Percentiles rank a stretch among this genome's conserved stretches.
These are phyloP conservation scores for Melampsora abietis-canadensis DNA, from an alignment of 1,284 basidiomycete genomes.

Conservation along the genomic window DNA sequence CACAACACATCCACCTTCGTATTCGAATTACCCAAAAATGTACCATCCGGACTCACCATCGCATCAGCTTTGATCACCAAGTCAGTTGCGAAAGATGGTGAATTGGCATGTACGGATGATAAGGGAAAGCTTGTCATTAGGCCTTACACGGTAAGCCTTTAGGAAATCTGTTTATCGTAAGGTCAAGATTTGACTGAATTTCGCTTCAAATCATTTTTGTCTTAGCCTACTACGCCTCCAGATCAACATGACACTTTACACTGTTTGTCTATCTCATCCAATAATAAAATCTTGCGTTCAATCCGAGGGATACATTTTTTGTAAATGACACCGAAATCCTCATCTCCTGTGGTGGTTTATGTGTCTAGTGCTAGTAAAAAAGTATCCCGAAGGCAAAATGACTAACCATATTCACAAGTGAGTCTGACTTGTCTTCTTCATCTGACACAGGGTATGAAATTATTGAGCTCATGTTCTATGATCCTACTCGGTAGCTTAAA, in stretches of 20 bases:
- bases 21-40: constrained; percentile 78
- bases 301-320: no score
- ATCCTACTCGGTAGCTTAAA: constrained; percentile 56
- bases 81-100: constrained; percentile 55
- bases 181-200: not conserved
- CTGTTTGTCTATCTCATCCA: constrained; percentile 59
- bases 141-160: constrained; percentile 54
- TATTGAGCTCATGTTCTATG: not conserved
- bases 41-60: constrained; percentile 72
- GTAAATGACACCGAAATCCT: constrained; percentile 29
- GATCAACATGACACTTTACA: constrained; percentile 19
- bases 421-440: not conserved
- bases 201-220: not conserved
- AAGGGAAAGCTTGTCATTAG: constrained; percentile 87
- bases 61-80: constrained; percentile 60
- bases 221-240: constrained; percentile 36
- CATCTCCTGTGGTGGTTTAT: not conserved
- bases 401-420: constrained; percentile 53
- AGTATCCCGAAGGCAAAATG: constrained; percentile 51
- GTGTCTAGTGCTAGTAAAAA: constrained; percentile 31
- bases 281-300: no score
- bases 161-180: constrained; percentile 73
- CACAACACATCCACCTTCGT: constrained; percentile 61
- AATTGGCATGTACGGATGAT: constrained; percentile 57
- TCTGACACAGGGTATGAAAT: not conserved